Percentiles rank a stretch among this genome's conserved stretches.
These are phyloP conservation scores for Teratosphaeriaceae sp. DNA, from an alignment of 2,329 filamentous ascomycete species.

Conservation along the genomic window DNA sequence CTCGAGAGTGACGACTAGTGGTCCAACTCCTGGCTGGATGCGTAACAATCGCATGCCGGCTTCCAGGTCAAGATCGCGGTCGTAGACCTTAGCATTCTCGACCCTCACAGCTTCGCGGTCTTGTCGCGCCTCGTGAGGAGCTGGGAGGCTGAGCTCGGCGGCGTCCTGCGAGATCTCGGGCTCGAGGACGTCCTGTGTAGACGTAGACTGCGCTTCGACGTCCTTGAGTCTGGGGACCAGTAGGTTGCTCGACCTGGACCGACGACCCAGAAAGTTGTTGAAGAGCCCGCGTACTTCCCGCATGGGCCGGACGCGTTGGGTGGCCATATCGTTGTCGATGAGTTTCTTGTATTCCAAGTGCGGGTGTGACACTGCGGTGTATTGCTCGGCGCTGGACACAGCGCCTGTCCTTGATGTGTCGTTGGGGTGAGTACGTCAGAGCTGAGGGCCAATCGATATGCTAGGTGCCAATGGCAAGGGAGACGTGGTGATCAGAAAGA, in stretches of 20 bases:
- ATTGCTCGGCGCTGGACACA: no score
- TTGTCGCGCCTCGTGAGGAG: constrained; percentile 1
- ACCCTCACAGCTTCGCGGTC: neutral
- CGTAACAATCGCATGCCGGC: constrained; percentile 6
- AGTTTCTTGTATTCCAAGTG: no score
- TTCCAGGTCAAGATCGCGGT: neutral
- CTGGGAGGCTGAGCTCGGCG: neutral
- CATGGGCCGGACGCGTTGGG: neutral
- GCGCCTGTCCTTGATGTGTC: no score
- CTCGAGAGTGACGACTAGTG: neutral
- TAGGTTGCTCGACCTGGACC: neutral
- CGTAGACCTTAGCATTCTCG: constrained; percentile 7
- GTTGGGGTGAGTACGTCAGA: no score
- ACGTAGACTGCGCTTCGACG: neutral
- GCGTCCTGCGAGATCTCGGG: neutral
- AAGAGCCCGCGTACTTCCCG: neutral
- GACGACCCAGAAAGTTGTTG: neutral
- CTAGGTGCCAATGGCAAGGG: no score
- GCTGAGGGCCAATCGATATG: no score
- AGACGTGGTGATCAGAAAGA: no score
- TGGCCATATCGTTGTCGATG: no score
- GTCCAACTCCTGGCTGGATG: constrained; percentile 6
- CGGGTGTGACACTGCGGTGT: no score
- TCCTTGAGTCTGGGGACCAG: neutral
- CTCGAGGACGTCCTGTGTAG: neutral